These are phyloP conservation scores for Xylariales sp. DNA, from an alignment of 2,329 filamentous ascomycete species.

Conservation along the genomic window DNA sequence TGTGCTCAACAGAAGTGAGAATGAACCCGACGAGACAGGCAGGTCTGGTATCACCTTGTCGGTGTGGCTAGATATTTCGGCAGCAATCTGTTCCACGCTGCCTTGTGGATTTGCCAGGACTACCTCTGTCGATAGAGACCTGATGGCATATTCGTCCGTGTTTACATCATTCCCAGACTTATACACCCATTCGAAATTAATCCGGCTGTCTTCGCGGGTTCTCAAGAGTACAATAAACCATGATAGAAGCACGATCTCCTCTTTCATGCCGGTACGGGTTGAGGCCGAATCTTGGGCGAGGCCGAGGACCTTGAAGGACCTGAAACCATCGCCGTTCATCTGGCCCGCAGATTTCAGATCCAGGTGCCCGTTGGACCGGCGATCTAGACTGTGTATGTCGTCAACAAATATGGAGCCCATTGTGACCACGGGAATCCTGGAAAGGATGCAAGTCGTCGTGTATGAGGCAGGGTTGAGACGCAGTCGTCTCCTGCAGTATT, in stretches of 20 bases:
- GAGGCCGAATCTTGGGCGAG: background rate
- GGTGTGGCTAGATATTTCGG: background rate
- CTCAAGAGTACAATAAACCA: background rate
- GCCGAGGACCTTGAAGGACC: background rate
- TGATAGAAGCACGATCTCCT: background rate
- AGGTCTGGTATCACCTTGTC: background rate
- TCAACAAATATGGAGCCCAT: background rate
- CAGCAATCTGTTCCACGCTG: background rate
- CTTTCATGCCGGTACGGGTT: background rate
- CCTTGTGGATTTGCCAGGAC: background rate
- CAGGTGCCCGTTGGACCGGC: background rate
- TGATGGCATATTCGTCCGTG: background rate
- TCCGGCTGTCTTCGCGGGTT: background rate
- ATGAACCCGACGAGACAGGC: background rate
- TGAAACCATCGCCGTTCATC: background rate
- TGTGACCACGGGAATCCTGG: too few relatives aligned
- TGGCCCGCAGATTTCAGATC: background rate
- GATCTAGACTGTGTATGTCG: background rate
- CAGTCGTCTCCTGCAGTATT: too few relatives aligned
- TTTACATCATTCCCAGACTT: background rate
- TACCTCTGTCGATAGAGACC: background rate
- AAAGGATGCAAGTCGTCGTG: too few relatives aligned
- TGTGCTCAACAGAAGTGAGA: background rate
- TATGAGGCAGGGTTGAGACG: too few relatives aligned
- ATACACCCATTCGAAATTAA: background rate